Evolutionary conservation across 805 yeast genomes (phyloP).

Genomic region (Suhomyces kilbournensis): DNA sequence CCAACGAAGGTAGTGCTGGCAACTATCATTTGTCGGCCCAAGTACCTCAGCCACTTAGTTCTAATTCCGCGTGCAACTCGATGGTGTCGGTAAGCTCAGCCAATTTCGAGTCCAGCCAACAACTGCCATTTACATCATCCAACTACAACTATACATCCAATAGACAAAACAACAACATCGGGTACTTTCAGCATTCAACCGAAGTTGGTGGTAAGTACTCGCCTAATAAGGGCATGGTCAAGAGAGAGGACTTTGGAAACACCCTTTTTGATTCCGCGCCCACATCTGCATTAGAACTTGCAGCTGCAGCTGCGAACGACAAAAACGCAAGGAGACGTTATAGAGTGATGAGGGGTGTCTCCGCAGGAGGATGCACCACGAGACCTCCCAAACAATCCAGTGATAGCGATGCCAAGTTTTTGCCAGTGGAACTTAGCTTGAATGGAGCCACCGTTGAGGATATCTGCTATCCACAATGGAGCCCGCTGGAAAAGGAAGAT

Average conservation of each 20-base stretch:
- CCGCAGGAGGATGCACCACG: conserved; percentile 56
- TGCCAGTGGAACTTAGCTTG: conserved; percentile 49
- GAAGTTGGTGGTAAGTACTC: not conserved
- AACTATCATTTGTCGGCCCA: conserved; percentile 3
- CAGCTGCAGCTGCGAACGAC: not conserved
- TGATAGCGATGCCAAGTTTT: conserved; percentile 24
- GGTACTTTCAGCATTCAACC: not conserved
- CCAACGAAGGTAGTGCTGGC: not conserved
- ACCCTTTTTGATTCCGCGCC: not conserved
- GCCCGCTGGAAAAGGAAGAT: conserved; percentile 42
- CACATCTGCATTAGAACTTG: not conserved
- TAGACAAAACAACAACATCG: conserved; percentile 1
- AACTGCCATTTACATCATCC: not conserved
- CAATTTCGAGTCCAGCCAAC: conserved; percentile 3
- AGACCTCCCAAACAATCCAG: conserved; percentile 49
- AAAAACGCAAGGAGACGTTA: conserved; percentile 20
- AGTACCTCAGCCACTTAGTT: not conserved
- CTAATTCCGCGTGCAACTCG: not conserved
- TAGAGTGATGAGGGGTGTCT: conserved; percentile 53
- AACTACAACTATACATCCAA: conserved; percentile 4
- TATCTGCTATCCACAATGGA: conserved; percentile 54
- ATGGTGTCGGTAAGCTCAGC: not conserved
- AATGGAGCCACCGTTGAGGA: conserved; percentile 45
- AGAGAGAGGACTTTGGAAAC: not conserved
- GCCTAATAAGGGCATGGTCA: not conserved